Evolutionary conservation across 139 green algal genomes (phyloP).

Genomic region (Zygnema circumcarinatum): DNA sequence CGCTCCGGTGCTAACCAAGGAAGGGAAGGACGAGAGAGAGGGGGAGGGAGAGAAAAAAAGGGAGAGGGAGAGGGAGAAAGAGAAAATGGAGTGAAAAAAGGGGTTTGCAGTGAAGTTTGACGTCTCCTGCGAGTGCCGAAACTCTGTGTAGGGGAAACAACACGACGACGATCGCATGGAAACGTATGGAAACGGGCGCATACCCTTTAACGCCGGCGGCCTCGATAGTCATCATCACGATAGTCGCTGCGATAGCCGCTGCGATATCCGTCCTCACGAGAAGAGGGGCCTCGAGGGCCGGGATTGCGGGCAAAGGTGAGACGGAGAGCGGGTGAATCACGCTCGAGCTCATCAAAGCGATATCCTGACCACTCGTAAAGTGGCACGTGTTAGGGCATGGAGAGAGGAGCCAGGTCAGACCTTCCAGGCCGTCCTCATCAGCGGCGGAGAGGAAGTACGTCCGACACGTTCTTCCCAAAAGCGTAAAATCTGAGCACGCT

Average conservation of each 20-base stretch:
- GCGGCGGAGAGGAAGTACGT: not conserved
- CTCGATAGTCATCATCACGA: slow-evolving; percentile 6
- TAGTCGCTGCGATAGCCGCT: not conserved
- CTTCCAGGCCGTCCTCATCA: not conserved
- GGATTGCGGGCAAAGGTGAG: slow-evolving; percentile 53
- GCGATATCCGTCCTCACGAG: slow-evolving; percentile 13
- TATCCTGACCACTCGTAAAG: slow-evolving; percentile 27
- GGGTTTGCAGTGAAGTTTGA: too few species aligned
- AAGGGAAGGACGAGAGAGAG: too few species aligned
- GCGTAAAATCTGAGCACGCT: not conserved
- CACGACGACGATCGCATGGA: too few species aligned
- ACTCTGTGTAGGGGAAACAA: too few species aligned
- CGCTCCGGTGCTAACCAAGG: too few species aligned
- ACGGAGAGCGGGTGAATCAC: slow-evolving; percentile 21
- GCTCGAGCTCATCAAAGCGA: slow-evolving; percentile 48
- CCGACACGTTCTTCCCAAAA: not conserved
- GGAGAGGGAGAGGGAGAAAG: too few species aligned
- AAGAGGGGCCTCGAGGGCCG: slow-evolving; percentile 23
- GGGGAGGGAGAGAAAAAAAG: too few species aligned
- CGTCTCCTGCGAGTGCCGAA: too few species aligned
- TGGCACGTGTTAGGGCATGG: too few species aligned
- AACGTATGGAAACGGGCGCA: not conserved
- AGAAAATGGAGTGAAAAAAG: too few species aligned
- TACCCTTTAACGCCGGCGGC: not conserved
- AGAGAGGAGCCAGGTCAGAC: too few species aligned